Percentiles rank a stretch among this genome's conserved stretches.
phyloP scores from a whole-genome alignment of 2,329 filamentous ascomycete genomes.

The Aspergillus udagawae region DNA sequence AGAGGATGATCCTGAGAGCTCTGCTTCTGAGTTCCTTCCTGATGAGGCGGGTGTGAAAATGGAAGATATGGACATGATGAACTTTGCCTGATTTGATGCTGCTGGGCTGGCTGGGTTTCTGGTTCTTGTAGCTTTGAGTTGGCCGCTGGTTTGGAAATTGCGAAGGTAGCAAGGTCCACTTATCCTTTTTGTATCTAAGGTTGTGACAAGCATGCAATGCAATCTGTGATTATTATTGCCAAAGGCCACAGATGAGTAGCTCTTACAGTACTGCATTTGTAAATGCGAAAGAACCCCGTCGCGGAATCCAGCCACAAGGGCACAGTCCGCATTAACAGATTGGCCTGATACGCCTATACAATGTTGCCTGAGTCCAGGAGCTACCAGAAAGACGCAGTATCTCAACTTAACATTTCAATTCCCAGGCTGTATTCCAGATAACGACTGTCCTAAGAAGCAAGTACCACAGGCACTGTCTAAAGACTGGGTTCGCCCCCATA shows the following conservation, averaged over 20 bases:
- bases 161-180: not conserved
- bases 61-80: conserved; percentile 2
- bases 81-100: conserved; percentile 1
- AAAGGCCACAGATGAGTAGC: not conserved
- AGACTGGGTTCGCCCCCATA: not conserved
- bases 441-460: not conserved
- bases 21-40: conserved; percentile 18
- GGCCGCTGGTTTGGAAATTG: not conserved
- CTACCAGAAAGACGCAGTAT: not conserved
- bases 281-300: not conserved
- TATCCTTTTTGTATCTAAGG: not conserved
- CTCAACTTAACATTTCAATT: not conserved
- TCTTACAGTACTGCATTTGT: not conserved
- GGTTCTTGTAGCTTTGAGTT: not conserved
- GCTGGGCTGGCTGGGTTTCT: not conserved
- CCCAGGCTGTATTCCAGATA: not conserved
- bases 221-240: not conserved
- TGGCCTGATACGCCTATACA: not conserved
- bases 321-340: not conserved
- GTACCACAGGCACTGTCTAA: not conserved
- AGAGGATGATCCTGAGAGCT: conserved; percentile 14
- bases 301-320: not conserved
- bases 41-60: conserved; percentile 5
- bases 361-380: not conserved
- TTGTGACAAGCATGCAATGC: not conserved